Conservation (phyloP, 2,329 filamentous ascomycete species). For the Xylaria sp. region DNA sequence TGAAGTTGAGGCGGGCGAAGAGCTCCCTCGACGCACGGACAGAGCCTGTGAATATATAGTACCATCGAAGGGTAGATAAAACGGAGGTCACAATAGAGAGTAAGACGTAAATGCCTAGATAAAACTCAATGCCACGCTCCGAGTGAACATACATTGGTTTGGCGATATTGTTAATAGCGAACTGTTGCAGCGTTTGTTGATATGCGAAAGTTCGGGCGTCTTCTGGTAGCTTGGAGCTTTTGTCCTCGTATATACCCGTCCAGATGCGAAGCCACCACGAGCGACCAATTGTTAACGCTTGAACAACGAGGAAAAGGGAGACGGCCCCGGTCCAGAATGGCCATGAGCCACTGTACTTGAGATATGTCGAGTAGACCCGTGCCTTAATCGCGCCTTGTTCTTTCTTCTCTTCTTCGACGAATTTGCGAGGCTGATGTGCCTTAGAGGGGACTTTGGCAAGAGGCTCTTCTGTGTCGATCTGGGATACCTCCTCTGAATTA, state of each 20-base stretch:
- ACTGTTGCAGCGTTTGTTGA: conserved; percentile 60
- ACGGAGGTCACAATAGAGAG: conserved; percentile 68
- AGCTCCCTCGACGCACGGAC: conserved; percentile 75
- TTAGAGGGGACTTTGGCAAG: conserved; percentile 64
- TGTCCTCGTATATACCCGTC: conserved; percentile 61
- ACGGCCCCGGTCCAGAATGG: conserved; percentile 68
- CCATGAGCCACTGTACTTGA: conserved; percentile 73
- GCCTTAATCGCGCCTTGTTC: conserved; percentile 76
- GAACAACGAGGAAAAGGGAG: conserved; percentile 64
- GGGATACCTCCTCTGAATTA: conserved; percentile 64
- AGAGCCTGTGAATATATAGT: conserved; percentile 71
- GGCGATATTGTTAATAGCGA: conserved; percentile 55
- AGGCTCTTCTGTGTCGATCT: conserved; percentile 54
- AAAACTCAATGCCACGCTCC: conserved; percentile 65
- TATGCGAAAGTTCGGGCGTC: conserved; percentile 55
- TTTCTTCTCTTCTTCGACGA: conserved; percentile 79
- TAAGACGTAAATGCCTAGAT: conserved; percentile 74
- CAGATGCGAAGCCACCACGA: conserved; percentile 74
- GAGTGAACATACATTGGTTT: conserved; percentile 43
- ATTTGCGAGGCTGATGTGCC: conserved; percentile 68
- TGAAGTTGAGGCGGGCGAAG: conserved; percentile 73
- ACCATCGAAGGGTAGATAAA: conserved; percentile 71
- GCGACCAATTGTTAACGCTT: conserved; percentile 66
- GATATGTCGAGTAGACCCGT: conserved; percentile 74
- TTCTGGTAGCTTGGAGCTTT: conserved; percentile 41